Base-by-base conservation (phyloP, 345 rosid species). In the Syzygium aqueum region DNA sequence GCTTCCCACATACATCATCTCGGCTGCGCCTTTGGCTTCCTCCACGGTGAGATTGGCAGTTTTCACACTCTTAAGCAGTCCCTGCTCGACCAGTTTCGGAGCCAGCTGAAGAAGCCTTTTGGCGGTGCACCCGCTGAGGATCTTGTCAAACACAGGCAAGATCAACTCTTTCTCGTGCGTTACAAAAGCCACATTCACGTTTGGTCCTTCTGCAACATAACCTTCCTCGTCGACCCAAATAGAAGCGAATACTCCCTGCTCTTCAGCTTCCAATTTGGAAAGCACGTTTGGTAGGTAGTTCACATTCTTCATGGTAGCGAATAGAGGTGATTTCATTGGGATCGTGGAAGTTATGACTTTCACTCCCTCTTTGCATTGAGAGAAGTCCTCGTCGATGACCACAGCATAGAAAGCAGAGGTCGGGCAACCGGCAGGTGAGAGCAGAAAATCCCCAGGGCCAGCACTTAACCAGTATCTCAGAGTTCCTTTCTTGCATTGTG, bases 1-100 rank as follows among this genome's bases (percentile, higher is more conserved):
- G 93, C 97, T 95, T 63, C 97, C 96, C 9, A 94, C 90, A 84
- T 87, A 94, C 96, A 94, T 94, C 94, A 95, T 94, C 88, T 94
- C 96, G 21, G 90, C 89, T 2, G 92, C 90, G 23, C 87, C 86
- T 88, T 93, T 95, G 61, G 92, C 97, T 87, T 95, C 93, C 84
- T 92, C 90, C 19, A 88, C 89, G 0, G 92, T 92, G 51, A 95
- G 87, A 85, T 89, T 91, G 37, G 51, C 87, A 17, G 90, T 93
- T 84, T 88, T 92, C 51, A 93, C 89, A 53, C 92, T 77, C 73
- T 90, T 94, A 86, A 95, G 86, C 33, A 54, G 84, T 88, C 96
- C 95, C 87, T 88, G 92, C 88, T 94, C 93, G 1, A 93, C 91
- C 89, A 95, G 87, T 90, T 91, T 95, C 0, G 93, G 92, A 28